Evolutionary conservation across 2,329 filamentous ascomycete genomes (phyloP), one percentile per base, ranked within the genome.

Genomic region (Chaetomium sp.): DNA sequence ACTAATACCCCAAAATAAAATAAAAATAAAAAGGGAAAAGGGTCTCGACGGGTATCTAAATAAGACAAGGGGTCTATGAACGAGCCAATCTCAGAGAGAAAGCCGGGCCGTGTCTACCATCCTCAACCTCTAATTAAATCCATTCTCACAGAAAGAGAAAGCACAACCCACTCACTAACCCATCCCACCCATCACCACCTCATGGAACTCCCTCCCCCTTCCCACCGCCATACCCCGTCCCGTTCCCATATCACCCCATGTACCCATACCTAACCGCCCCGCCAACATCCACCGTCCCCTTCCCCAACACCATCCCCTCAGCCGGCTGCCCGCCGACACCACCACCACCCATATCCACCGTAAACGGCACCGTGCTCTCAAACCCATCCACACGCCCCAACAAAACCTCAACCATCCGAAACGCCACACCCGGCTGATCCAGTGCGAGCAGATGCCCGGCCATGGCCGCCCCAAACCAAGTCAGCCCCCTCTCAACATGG

Each of bases 391-490:
- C 62, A 35, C 62, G n/a, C 35, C 62, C 56, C 35, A 64, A 13
- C 62, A 64, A 33, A 50, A 64, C 62, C 62, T 64, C 62, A 25
- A 60, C 16, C 62, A 64, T 64, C 4, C 62, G 56, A n/a, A 64
- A 64, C 21, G 50, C 35, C 62, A 64, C 62, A 2, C 50, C 62
- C 62, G 62, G 62, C 56, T 64, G 62, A 23, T 64, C 62, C 56
- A n/a, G 12, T n/a, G 35, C 56, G 1, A 64, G 12, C 56, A 64
- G 16, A 54, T 63, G 61, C 47, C 61, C 55, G 33, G 55, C 55
- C 61, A 63, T 49, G 3, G 61, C 61, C 55, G 61, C 55, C 25
- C 45, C 61, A 27, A 63, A 63, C 55, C 55, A 63, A 8, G 61
- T 59, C 55, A 63, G 49, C 33, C 61, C 61, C 31, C 61, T 19